Evolutionary conservation across 2,329 filamentous ascomycete species (phyloP), one percentile per base, ranked within the genome.

Genomic region (Metarhizium guizhouense): DNA sequence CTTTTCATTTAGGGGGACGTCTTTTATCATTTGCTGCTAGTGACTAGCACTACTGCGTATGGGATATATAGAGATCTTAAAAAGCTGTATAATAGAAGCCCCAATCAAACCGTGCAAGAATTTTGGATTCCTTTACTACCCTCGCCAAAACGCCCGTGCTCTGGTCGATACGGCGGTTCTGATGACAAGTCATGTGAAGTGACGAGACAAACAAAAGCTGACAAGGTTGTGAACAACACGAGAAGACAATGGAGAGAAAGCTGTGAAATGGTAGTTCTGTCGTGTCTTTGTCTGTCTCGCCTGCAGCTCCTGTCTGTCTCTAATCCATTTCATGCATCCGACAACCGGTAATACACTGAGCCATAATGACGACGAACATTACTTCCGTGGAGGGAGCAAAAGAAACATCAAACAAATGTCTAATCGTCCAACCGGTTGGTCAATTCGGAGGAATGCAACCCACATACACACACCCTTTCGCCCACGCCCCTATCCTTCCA

Each of bases 381-480:
- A 48, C 45, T 29, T 48, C 30, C 45, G 45, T 30, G 45, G 25
- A 14, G 20, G 13, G 20, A 48, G 18, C 7, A 48, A 48, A 48
- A 48, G 20, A 48, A 48, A 48, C 45, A 30, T 14, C 20, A 48
- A 47, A 47, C 7, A 47, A 30, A 30, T 29, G 45, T 48, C 45
- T 48, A 48, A 48, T 48, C 45, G 45, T 48, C 25, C 45, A 48
- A 48, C 45, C 45, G 45, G 8, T 14, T 30, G 45, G 20, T 18
- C 13, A 48, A 29, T 48, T 48, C 25, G 45, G 45, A 48, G 45
- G 30, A 43, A 52, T 53, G 55, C 55, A 54, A 47, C 30, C 52
- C 55, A 51, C 42, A 47, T 40, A 47, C 38, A 25, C 53, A 40
- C 14, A 49, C 43, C 47, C 52, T 54, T 52, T 54, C 51, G 54